Conservation (phyloP, 2,329 filamentous ascomycete species). For the Phialemoniopsis sp. region DNA sequence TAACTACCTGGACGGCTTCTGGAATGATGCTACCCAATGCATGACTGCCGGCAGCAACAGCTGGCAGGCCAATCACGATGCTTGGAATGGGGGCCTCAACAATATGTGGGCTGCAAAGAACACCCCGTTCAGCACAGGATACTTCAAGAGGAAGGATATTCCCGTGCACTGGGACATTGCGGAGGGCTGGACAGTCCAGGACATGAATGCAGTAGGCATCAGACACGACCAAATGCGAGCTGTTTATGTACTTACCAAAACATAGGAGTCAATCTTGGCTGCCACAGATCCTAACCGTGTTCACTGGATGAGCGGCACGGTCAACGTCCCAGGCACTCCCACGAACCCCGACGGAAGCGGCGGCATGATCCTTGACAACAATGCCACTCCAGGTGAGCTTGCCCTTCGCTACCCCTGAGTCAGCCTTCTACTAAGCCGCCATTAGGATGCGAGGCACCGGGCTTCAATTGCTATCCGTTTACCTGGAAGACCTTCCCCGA, state of each 20-base stretch:
- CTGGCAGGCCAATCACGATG: conserved; percentile 47
- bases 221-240: too few species aligned
- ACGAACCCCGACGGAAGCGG: conserved; percentile 35
- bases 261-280: conserved; percentile 41
- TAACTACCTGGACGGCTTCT: conserved; percentile 47
- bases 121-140: conserved; percentile 47
- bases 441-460: conserved; percentile 27
- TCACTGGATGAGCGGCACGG: conserved; percentile 42
- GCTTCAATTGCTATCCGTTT: conserved; percentile 38
- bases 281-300: conserved; percentile 50
- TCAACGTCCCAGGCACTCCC: conserved; percentile 44
- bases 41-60: conserved; percentile 46
- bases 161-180: conserved; percentile 50
- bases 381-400: conserved; percentile 31
- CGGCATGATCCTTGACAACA: conserved; percentile 41
- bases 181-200: conserved; percentile 47
- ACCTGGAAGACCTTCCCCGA: conserved; percentile 41
- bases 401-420: too few species aligned
- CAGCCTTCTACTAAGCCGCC: too few species aligned
- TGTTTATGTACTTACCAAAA: too few species aligned
- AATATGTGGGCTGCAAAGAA: conserved; percentile 50
- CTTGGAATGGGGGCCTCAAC: conserved; percentile 45
- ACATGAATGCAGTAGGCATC: conserved; percentile 38
- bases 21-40: conserved; percentile 46
- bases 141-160: conserved; percentile 43